Evolutionary conservation across 306 rosid species (phyloP), one percentile per base, ranked within the genome.

Genomic region (Vachellia pachyceras): DNA sequence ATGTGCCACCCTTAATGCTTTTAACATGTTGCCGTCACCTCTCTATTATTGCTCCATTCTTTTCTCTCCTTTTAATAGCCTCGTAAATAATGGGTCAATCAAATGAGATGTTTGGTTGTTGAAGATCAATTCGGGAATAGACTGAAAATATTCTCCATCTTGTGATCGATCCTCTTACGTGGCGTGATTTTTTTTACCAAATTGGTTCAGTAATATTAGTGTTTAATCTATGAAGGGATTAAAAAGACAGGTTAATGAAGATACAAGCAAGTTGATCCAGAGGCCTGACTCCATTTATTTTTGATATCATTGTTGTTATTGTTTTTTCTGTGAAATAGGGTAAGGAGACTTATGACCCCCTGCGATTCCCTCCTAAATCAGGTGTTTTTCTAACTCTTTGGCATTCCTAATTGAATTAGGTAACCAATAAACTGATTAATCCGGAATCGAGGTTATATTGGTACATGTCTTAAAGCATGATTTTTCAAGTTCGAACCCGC

Each of bases 11-110:
- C 77, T 4, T 64, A 70, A 70, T 79, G 69, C 77, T 29, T 70
- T 79, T 47, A 70, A 13, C 37, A 58, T 18, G 86, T 76, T 72
- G 41, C 77, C 79, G 89, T 82, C 84, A 75, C 45, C 73, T 23
- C 77, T 69, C 78, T 75, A 75, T 73, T 71, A 66, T 82, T 79
- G 74, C 40, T 63, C 22, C 60, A 4, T n/a, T 54, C 17, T 50
- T n/a, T n/a, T n/a, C 10, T 49, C 20, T 15, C 18, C n/a, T 54
- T 54, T 23, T 9, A 11, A 46, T 46, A 46, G 11, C 14, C 50
- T 52, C 45, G 22, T 76, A 35, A 33, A 29, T 67, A 10, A 58
- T 42, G 67, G 60, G 82, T 72, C 72, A 65, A 68, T 77, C 20
- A 72, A 72, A 82, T 54, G 10, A 55, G 67, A 77, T 67, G 66